These are phyloP conservation scores for Amanita phalloides DNA, from an alignment of 768 basidiomycete species.

Conservation along the genomic window DNA sequence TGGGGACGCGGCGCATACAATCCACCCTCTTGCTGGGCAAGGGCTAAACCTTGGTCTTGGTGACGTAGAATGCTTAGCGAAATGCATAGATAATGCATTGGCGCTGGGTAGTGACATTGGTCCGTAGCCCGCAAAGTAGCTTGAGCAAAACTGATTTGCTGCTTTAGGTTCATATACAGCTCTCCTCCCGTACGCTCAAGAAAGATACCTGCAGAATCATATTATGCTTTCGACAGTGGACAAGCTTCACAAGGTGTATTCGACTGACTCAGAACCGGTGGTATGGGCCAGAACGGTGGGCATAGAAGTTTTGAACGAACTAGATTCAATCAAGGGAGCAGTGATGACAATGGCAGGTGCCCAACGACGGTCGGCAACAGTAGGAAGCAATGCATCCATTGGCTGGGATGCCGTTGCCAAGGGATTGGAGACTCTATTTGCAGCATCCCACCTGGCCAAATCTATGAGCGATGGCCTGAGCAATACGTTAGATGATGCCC, in stretches of 20 bases:
- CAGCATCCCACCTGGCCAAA: slow-evolving; percentile 4
- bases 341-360: slow-evolving; percentile 75
- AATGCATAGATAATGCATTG: slow-evolving; percentile 49
- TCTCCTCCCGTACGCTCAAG: slow-evolving; percentile 65
- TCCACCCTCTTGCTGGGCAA: slow-evolving; percentile 94
- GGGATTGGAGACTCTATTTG: slow-evolving; percentile 33
- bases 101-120: slow-evolving; percentile 76
- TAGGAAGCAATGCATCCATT: slow-evolving; percentile 4
- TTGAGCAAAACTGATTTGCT: background rate
- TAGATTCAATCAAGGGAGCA: slow-evolving; percentile 71
- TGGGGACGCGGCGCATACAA: slow-evolving; percentile 92
- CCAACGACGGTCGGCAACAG: slow-evolving; percentile 7
- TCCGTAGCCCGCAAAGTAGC: slow-evolving; percentile 17
- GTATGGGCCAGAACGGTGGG: slow-evolving; percentile 87
- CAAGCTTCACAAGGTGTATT: slow-evolving; percentile 84
- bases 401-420: slow-evolving; percentile 30
- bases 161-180: slow-evolving; percentile 60
- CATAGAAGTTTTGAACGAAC: slow-evolving; percentile 84
- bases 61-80: slow-evolving; percentile 67
- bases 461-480: background rate
- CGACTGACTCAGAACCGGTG: slow-evolving; percentile 49
- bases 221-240: slow-evolving; percentile 75
- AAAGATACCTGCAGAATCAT: slow-evolving; percentile 83
- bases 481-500: background rate
- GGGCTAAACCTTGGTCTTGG: slow-evolving; percentile 91